Base-by-base conservation (phyloP, 129 eudicot species). In the Chrysanthemum seticuspe region DNA sequence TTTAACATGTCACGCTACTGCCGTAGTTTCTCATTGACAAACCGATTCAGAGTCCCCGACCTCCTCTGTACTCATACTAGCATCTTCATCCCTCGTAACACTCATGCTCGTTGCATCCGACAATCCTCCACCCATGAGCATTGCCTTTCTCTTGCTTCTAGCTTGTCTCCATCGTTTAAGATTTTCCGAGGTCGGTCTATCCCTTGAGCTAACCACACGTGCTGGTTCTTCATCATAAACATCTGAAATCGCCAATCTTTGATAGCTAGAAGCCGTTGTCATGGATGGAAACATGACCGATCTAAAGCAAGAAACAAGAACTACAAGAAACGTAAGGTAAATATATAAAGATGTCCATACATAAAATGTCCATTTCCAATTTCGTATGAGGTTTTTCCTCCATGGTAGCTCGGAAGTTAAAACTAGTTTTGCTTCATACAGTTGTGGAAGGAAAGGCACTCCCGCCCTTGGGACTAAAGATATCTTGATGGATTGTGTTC, bases 311-410 rank as follows among this genome's bases (percentile, higher is more conserved):
- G 74, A 71, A 18, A 84, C 48, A 0, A 89, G 72, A 49, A 83
- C 34, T 51, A 86, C 58, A 34, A 92, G 85, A n/a, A 87, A 83
- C 78, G 80, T 52, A 15, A 84, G 18, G 73, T 80, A 90, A 10
- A 82, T 52, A 64, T 87, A 82, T 11, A 90, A 21, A 0, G 96
- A 87, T 13, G 88, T 79, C 98, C 98, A 93, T 9, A 93, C 97
- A 29, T 75, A 86, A 18, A 86, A 83, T 47, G 98, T 93, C 95
- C 92, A 89, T 70, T 87, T 93, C 98, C 98, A 90, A 6, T 76
- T 80, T 27, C 79, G 89, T 6, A 87, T 71, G 3, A 87, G n/a
- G 23, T 76, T 79, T 65, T 93, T 93, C n/a, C 27, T 29, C 97
- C 97, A 89, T 18, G 97, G 98, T 2, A 79, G 88, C 65, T 83